Evolutionary conservation across 768 basidiomycete genomes (phyloP).

Genomic region (Trametes sanguinea): DNA sequence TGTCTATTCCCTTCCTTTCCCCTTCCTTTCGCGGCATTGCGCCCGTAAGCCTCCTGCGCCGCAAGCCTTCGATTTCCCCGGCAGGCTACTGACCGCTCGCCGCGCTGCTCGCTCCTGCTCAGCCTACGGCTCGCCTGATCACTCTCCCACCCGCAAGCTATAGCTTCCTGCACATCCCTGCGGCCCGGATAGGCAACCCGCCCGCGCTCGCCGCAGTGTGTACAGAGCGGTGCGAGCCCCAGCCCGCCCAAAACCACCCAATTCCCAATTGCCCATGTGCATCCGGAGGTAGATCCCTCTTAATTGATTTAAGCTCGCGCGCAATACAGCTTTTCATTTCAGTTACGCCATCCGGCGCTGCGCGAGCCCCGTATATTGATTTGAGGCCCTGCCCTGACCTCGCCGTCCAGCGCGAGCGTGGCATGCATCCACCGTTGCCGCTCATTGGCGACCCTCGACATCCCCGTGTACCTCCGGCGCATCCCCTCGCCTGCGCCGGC

Average conservation of each 20-base stretch:
- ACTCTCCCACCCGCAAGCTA: neutral
- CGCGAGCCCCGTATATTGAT: neutral
- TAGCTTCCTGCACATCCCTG: no score
- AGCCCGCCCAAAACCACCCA: neutral
- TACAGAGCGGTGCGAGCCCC: no score
- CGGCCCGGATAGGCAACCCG: no score
- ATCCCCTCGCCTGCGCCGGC: no score
- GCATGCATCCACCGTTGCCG: no score
- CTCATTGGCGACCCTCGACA: no score
- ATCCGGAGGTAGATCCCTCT: neutral
- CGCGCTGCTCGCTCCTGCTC: neutral
- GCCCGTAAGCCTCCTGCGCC: no score
- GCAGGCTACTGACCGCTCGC: slow-evolving; percentile 3
- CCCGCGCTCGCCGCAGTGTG: no score
- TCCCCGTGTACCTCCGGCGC: no score
- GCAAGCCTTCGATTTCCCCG: neutral
- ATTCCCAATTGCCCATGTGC: neutral
- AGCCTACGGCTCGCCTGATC: neutral
- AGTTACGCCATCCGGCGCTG: neutral
- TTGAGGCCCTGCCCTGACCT: neutral
- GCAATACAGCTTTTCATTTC: neutral
- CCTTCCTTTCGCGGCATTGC: no score
- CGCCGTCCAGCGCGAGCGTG: no score
- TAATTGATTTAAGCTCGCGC: neutral
- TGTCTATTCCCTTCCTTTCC: no score